Evolutionary conservation across 495 filamentous ascomycete genomes (phyloP).

Genomic region (Trichodelitschia bisporula): DNA sequence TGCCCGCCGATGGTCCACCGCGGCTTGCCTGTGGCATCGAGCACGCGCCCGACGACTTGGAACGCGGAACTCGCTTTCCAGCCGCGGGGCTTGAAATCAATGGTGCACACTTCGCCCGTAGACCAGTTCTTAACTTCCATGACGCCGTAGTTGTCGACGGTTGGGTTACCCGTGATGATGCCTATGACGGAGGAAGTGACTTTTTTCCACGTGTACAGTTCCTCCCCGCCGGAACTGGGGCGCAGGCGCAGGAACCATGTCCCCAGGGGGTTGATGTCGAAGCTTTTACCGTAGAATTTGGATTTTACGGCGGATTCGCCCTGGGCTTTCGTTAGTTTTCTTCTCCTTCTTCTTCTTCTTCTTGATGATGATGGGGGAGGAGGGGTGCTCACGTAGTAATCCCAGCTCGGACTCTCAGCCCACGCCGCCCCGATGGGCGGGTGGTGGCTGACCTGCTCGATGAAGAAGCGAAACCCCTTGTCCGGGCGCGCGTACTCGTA

Average conservation of each 20-base stretch:
- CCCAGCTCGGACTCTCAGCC: slow-evolving; percentile 85
- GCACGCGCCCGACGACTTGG: slow-evolving; percentile 62
- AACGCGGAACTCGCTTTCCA: slow-evolving; percentile 86
- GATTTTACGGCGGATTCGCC: slow-evolving; percentile 92
- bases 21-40: slow-evolving; percentile 45
- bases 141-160: slow-evolving; percentile 92
- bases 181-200: slow-evolving; percentile 93
- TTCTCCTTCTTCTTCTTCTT: background rate
- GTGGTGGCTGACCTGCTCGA: slow-evolving; percentile 97
- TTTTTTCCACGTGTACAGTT: slow-evolving; percentile 97
- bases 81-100: slow-evolving; percentile 87
- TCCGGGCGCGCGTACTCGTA: slow-evolving; percentile 92
- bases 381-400: slow-evolving; percentile 44
- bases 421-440: slow-evolving; percentile 85
- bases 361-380: background rate
- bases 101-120: slow-evolving; percentile 67
- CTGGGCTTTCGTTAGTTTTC: slow-evolving; percentile 9
- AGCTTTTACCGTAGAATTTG: slow-evolving; percentile 92
- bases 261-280: slow-evolving; percentile 87
- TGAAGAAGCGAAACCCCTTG: slow-evolving; percentile 92
- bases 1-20: slow-evolving; percentile 76
- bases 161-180: slow-evolving; percentile 89
- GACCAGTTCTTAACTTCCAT: slow-evolving; percentile 97
- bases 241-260: slow-evolving; percentile 91
- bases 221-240: slow-evolving; percentile 52